Conservation (phyloP, 139 green algal species). For the Tetradesmus lagerheimii region DNA sequence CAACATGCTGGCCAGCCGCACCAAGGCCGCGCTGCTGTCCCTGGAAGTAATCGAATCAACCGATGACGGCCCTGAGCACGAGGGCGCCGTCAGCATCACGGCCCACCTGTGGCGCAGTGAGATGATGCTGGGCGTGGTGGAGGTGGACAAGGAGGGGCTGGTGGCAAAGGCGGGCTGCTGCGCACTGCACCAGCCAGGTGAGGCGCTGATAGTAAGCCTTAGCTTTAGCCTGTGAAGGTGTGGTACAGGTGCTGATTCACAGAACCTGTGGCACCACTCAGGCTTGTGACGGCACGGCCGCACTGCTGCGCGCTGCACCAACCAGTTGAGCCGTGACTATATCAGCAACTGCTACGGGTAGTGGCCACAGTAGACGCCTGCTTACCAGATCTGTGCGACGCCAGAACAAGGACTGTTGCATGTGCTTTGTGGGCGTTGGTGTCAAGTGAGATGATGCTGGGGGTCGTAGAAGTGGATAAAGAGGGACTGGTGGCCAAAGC, state of each 20-base stretch:
- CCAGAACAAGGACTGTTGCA: no score
- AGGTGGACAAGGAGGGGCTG: slow-evolving; percentile 51
- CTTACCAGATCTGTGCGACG: no score
- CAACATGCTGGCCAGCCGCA: slow-evolving; percentile 42
- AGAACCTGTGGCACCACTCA: no score
- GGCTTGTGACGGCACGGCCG: no score
- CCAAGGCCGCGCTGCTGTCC: slow-evolving; percentile 27
- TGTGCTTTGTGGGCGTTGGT: background rate
- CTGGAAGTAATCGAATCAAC: background rate
- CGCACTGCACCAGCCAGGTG: slow-evolving; percentile 45
- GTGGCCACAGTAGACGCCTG: no score
- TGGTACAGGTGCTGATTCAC: no score
- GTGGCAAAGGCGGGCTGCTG: slow-evolving; percentile 50
- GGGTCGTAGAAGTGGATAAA: slow-evolving; percentile 55
- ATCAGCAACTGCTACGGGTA: no score
- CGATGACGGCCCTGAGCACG: background rate
- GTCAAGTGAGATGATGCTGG: slow-evolving; percentile 47
- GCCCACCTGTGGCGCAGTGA: slow-evolving; percentile 54
- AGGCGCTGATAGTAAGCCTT: no score
- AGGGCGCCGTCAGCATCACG: background rate
- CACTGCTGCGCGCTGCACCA: no score
- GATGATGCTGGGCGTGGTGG: slow-evolving; percentile 49
- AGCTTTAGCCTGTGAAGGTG: background rate
- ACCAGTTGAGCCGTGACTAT: no score
- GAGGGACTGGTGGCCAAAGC: no score